Base-by-base conservation (phyloP, 345 rosid genomes). In the Eucalyptus erythrocorys region DNA sequence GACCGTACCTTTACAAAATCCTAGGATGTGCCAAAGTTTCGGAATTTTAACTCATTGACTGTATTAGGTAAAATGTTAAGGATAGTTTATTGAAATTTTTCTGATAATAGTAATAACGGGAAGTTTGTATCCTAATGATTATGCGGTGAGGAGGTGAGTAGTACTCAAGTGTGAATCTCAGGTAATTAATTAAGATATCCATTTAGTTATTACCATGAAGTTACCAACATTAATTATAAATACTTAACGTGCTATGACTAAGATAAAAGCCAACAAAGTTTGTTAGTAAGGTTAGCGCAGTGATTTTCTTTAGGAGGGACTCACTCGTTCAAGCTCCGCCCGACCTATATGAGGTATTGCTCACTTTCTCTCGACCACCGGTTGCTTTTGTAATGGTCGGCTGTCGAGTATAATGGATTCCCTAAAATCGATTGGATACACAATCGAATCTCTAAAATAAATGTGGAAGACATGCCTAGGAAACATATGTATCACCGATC, bases 271-370 rank as follows among this genome's bases (percentile, higher is more conserved):
- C 32, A 12, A 27, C 2, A 61, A 61, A 59, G 0, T 59, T 6
- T 24, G 27, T 10, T 55, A 1, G 30, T 9, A 9, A 24, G 61
- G 61, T 24, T 55, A 55, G 61, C 1, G 2, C 4, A 0, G 1
- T 27, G 68, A 13, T 30, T 59, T 59, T 59, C 32, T 26, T 6
- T 59, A 59, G 32, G 30, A 59, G 0, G 15, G 66, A 32, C 7
- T 1, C 0, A 3, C 34, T 61, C 6, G 71, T 61, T 30, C 34
- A 30, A 30, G 0, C 30, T 30, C 37, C 19, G 2, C 71, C 71
- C 71, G 6, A 30, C 5, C 34, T 13, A 53, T 6, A 61, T 0
- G 8, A 61, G 71, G 1, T 30, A 19, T 11, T 30, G 17, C 34
- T 61, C 71, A 13, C 9, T 61, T 61, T n/a, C 34, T 13, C 71